Conservation (phyloP, 768 basidiomycete genomes). For the Dentipellis sp. region DNA sequence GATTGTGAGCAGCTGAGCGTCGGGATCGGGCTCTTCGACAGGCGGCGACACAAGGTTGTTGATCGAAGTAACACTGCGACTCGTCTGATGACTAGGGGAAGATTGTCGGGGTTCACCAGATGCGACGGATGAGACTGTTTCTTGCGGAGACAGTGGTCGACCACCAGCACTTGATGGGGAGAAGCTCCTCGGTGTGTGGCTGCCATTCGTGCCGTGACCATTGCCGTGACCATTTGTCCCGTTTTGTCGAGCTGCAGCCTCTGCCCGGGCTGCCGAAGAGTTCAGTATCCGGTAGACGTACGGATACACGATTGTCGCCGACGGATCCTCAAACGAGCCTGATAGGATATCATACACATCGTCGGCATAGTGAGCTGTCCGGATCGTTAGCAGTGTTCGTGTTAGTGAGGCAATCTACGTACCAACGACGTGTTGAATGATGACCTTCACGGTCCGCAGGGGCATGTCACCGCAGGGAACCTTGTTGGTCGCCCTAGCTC, state of each 20-base stretch:
- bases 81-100: slow-evolving; percentile 57
- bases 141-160: slow-evolving; percentile 65
- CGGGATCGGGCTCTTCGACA: slow-evolving; percentile 80
- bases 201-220: slow-evolving; percentile 16
- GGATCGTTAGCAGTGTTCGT: not conserved
- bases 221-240: slow-evolving; percentile 19
- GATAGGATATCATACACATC: slow-evolving; percentile 88
- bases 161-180: slow-evolving; percentile 50
- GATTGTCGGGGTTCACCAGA: slow-evolving; percentile 39
- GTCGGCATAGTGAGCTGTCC: slow-evolving; percentile 71
- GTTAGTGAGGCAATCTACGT: slow-evolving; percentile 25
- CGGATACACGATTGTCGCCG: slow-evolving; percentile 93
- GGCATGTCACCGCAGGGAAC: slow-evolving; percentile 98
- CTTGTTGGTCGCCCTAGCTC: slow-evolving; percentile 80
- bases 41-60: slow-evolving; percentile 47
- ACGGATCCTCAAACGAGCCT: slow-evolving; percentile 89
- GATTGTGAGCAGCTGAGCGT: slow-evolving; percentile 72
- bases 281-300: slow-evolving; percentile 91
- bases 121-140: slow-evolving; percentile 39
- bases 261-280: slow-evolving; percentile 40
- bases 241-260: slow-evolving; percentile 13
- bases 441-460: slow-evolving; percentile 92
- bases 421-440: slow-evolving; percentile 96
- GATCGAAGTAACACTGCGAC: slow-evolving; percentile 55
- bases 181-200: slow-evolving; percentile 32